These are phyloP conservation scores for Apiotrichum sp. DNA, from an alignment of 1,284 basidiomycete genomes.

Conservation along the genomic window DNA sequence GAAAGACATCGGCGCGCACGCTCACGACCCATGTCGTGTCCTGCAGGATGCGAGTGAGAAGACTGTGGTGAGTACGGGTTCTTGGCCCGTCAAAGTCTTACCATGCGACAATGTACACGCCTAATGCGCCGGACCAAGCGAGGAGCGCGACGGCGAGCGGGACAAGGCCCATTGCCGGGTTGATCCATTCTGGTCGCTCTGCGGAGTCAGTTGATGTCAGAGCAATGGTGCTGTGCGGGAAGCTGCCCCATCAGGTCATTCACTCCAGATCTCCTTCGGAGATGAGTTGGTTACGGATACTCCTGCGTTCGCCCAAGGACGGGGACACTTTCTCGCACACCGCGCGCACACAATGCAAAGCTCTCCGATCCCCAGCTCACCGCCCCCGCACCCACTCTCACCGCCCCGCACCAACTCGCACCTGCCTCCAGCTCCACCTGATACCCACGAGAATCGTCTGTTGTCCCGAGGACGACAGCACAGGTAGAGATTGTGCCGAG, in stretches of 20 bases:
- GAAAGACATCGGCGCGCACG: neutral
- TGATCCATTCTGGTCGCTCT: neutral
- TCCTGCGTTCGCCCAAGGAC: too few relatives aligned
- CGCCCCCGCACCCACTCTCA: too few relatives aligned
- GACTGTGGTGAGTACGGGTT: neutral
- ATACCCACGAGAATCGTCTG: neutral
- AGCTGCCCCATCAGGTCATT: too few relatives aligned
- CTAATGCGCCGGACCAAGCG: neutral
- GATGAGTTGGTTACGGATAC: too few relatives aligned
- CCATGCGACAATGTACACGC: neutral
- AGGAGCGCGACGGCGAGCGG: neutral
- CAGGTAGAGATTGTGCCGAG: neutral
- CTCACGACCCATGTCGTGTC: neutral
- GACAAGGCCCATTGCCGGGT: neutral
- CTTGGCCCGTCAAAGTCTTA: neutral
- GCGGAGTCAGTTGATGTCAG: neutral
- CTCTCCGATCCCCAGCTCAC: too few relatives aligned
- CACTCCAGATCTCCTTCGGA: too few relatives aligned
- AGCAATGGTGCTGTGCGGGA: too few relatives aligned
- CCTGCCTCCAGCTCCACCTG: too few relatives aligned
- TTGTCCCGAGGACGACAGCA: neutral
- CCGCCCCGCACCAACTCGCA: too few relatives aligned
- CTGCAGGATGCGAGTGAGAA: neutral
- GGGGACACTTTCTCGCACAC: too few relatives aligned
- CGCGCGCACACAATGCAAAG: too few relatives aligned